A percentile compares a stretch with the other conserved stretches of the same genome.
Evolutionary conservation across 139 green algal genomes (phyloP).

Genomic region (Chlamydomonas sphaeroides): DNA sequence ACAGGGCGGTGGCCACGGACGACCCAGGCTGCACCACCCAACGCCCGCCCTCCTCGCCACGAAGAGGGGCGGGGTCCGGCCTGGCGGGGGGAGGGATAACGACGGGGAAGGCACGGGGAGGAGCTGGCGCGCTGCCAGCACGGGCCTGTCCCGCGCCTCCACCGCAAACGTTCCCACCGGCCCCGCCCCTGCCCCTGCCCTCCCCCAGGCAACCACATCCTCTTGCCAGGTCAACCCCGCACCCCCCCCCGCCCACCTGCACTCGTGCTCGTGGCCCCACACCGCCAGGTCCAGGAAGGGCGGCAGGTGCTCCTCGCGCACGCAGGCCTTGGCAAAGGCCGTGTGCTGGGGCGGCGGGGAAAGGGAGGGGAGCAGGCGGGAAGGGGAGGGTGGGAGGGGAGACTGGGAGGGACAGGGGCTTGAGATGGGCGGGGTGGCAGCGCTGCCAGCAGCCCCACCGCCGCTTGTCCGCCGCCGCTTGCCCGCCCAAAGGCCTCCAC

Average conservation of each 20-base stretch:
- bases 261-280: slow-evolving; percentile 99
- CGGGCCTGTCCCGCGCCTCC: too few relatives aligned
- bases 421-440: too few relatives aligned
- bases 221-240: too few relatives aligned
- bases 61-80: background rate
- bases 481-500: too few relatives aligned
- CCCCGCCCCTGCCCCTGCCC: background rate
- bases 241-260: slow-evolving; percentile 47
- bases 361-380: too few relatives aligned
- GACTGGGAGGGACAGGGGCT: too few relatives aligned
- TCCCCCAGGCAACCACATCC: too few relatives aligned
- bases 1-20: slow-evolving; percentile 83
- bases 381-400: too few relatives aligned
- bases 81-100: background rate
- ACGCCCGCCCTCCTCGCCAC: background rate
- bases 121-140: background rate
- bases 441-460: too few relatives aligned
- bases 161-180: background rate
- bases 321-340: slow-evolving; percentile 79
- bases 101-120: background rate
- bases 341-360: slow-evolving; percentile 44
- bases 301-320: slow-evolving; percentile 86
- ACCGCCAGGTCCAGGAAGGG: slow-evolving; percentile 95
- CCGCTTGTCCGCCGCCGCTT: background rate
- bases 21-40: slow-evolving; percentile 90